Conservation (phyloP, 2,329 filamentous ascomycete species). For the Aureobasidium mangrovei region DNA sequence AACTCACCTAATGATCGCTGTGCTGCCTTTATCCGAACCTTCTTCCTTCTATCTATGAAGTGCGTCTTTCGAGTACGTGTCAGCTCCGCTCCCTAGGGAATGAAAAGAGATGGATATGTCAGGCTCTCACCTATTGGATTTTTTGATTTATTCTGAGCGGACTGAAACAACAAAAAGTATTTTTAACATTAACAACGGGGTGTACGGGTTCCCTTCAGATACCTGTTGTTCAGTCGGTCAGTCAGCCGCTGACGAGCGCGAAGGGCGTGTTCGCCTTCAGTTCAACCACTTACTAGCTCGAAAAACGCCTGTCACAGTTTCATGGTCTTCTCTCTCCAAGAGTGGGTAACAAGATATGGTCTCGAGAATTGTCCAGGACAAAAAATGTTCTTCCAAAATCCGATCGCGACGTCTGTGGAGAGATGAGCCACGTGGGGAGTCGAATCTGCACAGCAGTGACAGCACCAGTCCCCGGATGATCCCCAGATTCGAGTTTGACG, state of each 20-base stretch:
- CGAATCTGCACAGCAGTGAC: not conserved
- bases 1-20: conserved; percentile 5
- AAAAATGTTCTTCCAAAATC: not conserved
- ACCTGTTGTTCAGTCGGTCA: not conserved
- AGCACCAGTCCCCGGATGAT: not conserved
- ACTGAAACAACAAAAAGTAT: not conserved
- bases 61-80: not conserved
- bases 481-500: not conserved
- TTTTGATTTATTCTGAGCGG: not conserved
- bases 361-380: not conserved
- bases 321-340: not conserved
- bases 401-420: conserved; percentile 5
- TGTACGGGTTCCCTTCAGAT: not conserved
- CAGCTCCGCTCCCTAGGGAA: not conserved
- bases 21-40: not conserved
- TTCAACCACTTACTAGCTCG: not conserved
- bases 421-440: not conserved
- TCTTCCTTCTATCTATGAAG: conserved; percentile 6
- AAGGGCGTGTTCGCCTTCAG: not conserved
- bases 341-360: not conserved
- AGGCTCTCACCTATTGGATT: conserved; percentile 4
- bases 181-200: conserved; percentile 4
- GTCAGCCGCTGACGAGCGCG: not conserved
- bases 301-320: conserved; percentile 3
- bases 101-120: not conserved